Conservation (phyloP, 441 rosid species). For the Adansonia rubrostipa region DNA sequence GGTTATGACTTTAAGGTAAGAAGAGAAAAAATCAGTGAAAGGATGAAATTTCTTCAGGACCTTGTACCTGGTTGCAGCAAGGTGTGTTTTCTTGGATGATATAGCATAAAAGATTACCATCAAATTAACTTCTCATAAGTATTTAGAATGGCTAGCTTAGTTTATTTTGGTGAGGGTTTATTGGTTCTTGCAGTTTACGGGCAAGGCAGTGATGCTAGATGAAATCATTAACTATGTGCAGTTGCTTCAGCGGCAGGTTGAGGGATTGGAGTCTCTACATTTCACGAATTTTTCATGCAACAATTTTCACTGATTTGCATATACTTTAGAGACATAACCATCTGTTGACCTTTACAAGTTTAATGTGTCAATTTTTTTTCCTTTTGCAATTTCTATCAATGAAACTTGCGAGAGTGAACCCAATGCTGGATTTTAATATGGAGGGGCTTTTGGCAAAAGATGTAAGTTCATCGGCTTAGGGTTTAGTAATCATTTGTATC, state of each 20-base stretch:
- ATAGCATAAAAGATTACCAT: conserved; percentile 18
- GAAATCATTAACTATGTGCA: conserved; percentile 81
- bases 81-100: conserved; percentile 49
- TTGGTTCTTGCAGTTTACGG: conserved; percentile 60
- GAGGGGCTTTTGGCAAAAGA: conserved; percentile 72
- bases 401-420: conserved; percentile 80
- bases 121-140: neutral
- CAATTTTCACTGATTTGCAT: neutral
- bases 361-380: conserved; percentile 18
- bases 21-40: conserved; percentile 95
- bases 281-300: neutral
- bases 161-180: conserved; percentile 25
- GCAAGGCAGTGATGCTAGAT: conserved; percentile 82
- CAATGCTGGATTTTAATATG: conserved; percentile 64
- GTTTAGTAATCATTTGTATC: neutral
- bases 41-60: conserved; percentile 98
- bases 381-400: conserved; percentile 55
- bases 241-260: conserved; percentile 76
- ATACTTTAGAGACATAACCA: neutral
- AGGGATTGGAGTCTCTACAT: conserved; percentile 44
- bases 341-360: neutral
- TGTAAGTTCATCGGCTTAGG: conserved; percentile 44
- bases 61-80: conserved; percentile 98
- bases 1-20: conserved; percentile 63
- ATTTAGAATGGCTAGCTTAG: conserved; percentile 9